Base-by-base conservation (phyloP, 2,329 filamentous ascomycete genomes). In the Nectriaceae sp. region DNA sequence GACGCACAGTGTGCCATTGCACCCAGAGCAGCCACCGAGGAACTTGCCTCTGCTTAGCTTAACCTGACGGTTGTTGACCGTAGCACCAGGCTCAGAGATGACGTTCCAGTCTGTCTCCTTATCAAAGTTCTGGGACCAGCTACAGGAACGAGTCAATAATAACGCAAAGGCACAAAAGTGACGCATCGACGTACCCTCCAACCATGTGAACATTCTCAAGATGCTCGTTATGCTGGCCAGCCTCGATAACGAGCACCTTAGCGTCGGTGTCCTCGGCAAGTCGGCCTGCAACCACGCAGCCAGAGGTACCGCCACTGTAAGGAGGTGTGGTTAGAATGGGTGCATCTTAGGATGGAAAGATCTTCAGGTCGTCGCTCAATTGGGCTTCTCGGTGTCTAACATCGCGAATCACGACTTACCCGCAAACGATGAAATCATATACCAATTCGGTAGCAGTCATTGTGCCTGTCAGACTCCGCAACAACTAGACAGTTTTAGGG, bases 41-140 rank as follows among this genome's bases (percentile, higher is more conserved):
- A 78, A 77, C 42, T 73, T 74, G 26, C 76, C 76, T 40, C 76
- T 66, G 44, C 73, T 77, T 15, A 73, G 66, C 52, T 77, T 76
- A 3, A 79, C 68, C 49, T 72, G 69, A 3, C 76, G 67, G 21
- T 66, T 60, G 20, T 76, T 69, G 16, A 75, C 65, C 3, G 66
- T 65, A 5, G 64, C 45, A 29, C 66, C 69, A 4, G 70, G 68
- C 33, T 71, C 68, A 2, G 73, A 73, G 18, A 70, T 50, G 29
- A 79, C 73, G 40, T 78, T 79, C 77, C 76, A 80, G 47, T 79
- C 77, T 0, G 74, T 74, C 47, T 76, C 74, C 10, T 64, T 70
- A 46, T 76, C 75, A 45, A 77, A 73, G 41, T 73, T 75, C 35
- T 74, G 66, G 15, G 69, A 69, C 73, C 74, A 75, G n/a, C 64